Conservation (phyloP, 2,329 filamentous ascomycete species). For the Pseudogymnoascus sp. region DNA sequence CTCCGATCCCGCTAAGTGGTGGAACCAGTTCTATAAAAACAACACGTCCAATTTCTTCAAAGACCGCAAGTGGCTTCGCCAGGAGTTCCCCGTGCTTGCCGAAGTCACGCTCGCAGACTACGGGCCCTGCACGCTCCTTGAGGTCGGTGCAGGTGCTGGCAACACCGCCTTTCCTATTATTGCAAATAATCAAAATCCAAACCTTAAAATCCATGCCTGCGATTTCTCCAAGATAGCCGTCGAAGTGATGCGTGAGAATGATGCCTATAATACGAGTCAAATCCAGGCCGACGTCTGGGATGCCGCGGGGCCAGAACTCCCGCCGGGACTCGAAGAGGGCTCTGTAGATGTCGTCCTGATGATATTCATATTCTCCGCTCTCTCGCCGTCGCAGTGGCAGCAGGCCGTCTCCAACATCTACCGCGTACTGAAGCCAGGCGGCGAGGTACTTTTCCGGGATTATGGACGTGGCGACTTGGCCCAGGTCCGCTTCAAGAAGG, state of each 20-base stretch:
- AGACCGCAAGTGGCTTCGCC: slow-evolving; percentile 91
- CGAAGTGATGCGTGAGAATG: slow-evolving; percentile 78
- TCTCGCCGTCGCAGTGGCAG: slow-evolving; percentile 78
- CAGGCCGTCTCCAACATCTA: slow-evolving; percentile 75
- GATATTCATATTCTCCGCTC: slow-evolving; percentile 95
- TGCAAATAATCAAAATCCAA: slow-evolving; percentile 72
- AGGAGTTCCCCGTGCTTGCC: slow-evolving; percentile 87
- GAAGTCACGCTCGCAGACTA: slow-evolving; percentile 65
- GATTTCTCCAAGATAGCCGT: slow-evolving; percentile 96
- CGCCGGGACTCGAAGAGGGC: slow-evolving; percentile 68
- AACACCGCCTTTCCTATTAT: slow-evolving; percentile 94
- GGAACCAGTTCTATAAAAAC: slow-evolving; percentile 97
- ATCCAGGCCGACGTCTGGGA: slow-evolving; percentile 96
- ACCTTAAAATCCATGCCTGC: slow-evolving; percentile 81
- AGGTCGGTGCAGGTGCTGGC: slow-evolving; percentile 90
- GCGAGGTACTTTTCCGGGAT: slow-evolving; percentile 90
- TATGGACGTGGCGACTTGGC: slow-evolving; percentile 94
- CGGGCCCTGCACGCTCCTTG: slow-evolving; percentile 66
- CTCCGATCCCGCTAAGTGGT: slow-evolving; percentile 85
- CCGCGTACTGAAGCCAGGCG: slow-evolving; percentile 79
- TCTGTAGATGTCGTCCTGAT: slow-evolving; percentile 87
- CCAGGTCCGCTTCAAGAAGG: slow-evolving; percentile 95
- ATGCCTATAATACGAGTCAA: slow-evolving; percentile 62
- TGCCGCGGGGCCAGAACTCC: slow-evolving; percentile 63
- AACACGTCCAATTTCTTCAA: slow-evolving; percentile 98